These are phyloP conservation scores for Acer yangbiense DNA, from an alignment of 345 rosid species.

Conservation along the genomic window DNA sequence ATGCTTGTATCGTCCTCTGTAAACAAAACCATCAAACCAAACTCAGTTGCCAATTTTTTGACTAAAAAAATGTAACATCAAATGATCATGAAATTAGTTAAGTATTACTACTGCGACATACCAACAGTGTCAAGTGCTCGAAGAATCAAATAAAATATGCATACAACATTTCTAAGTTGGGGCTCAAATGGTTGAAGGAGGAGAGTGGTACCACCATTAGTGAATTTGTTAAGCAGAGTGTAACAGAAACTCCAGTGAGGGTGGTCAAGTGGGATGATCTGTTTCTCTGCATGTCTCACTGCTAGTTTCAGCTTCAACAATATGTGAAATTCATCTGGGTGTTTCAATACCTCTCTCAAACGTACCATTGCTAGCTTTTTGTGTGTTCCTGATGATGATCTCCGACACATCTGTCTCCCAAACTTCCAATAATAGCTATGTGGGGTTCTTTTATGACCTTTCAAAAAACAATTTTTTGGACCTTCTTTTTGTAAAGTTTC, in stretches of 20 bases:
- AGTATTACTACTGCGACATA: constrained; percentile 32
- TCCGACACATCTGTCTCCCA: no score
- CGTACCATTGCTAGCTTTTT: no score
- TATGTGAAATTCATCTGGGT: constrained; percentile 85
- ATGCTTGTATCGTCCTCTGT: constrained; percentile 99
- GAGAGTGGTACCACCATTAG: constrained; percentile 69
- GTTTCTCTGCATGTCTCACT: constrained; percentile 65
- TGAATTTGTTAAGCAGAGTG: constrained; percentile 84
- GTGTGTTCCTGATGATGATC: no score
- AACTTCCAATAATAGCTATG: no score
- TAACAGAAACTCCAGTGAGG: constrained; percentile 95
- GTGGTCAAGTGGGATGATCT: constrained; percentile 58
- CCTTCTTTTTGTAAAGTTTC: no score
- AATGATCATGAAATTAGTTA: constrained; percentile 2
- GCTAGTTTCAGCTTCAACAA: constrained; percentile 80
- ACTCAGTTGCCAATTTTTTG: no score
- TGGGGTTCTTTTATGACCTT: no score
- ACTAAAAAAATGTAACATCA: background rate
- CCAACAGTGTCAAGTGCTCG: constrained; percentile 98
- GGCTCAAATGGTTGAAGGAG: constrained; percentile 86
- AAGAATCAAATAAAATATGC: constrained; percentile 89
- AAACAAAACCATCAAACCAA: constrained; percentile 15
- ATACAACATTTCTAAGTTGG: constrained; percentile 87
- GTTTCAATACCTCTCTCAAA: background rate
- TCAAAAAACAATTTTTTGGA: no score